Percentiles rank a stretch among this genome's conserved stretches.
phyloP scores from a whole-genome alignment of 768 basidiomycete species.

The Tricholoma sp. region DNA sequence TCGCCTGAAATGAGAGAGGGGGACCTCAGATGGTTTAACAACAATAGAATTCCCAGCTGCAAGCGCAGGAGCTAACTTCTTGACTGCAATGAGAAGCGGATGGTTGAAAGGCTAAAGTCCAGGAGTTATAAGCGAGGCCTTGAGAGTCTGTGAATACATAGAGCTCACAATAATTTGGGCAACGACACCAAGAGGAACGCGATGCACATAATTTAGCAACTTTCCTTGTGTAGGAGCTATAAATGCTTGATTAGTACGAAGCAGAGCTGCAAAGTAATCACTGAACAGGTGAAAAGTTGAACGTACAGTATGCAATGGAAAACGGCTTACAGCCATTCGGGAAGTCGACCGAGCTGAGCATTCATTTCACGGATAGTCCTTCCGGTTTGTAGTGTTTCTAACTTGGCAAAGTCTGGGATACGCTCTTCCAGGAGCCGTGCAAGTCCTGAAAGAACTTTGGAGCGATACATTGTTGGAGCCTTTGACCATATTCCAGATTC shows the following conservation, averaged over 20 bases:
- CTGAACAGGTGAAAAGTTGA: constrained; percentile 28
- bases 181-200: constrained; percentile 83
- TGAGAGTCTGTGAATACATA: neutral
- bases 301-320: constrained; percentile 4
- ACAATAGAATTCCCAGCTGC: constrained; percentile 83
- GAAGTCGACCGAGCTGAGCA: constrained; percentile 68
- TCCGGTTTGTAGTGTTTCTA: constrained; percentile 77
- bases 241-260: constrained; percentile 64
- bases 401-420: constrained; percentile 51
- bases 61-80: constrained; percentile 83
- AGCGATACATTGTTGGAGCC: constrained; percentile 51
- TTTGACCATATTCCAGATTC: constrained; percentile 71
- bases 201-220: constrained; percentile 71
- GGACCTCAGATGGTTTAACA: constrained; percentile 76
- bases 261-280: constrained; percentile 70
- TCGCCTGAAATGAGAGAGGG: neutral
- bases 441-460: constrained; percentile 58
- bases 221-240: constrained; percentile 78
- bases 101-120: constrained; percentile 75
- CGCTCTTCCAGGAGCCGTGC: constrained; percentile 56
- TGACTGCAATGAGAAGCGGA: constrained; percentile 81
- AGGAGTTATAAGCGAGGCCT: neutral
- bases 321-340: constrained; percentile 75
- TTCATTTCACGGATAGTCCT: constrained; percentile 81
- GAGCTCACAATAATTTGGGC: constrained; percentile 76